Evolutionary conservation across 345 rosid species (phyloP), one percentile per base, ranked within the genome.

Genomic region (Aquilaria sinensis): DNA sequence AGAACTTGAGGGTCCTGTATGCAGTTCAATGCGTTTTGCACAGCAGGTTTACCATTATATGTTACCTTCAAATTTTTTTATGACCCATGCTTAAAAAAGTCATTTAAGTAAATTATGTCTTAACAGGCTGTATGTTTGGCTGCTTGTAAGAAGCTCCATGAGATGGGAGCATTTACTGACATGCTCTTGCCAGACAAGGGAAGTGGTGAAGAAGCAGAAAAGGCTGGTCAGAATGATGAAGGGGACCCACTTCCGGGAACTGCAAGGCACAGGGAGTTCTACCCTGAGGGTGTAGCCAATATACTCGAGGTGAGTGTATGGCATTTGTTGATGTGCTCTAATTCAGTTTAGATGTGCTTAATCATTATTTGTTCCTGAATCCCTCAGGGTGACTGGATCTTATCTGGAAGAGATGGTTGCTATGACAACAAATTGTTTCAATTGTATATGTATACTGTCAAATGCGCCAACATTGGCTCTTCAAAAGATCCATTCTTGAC

Each of bases 81-180:
- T 48, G n/a, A 32, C 45, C 52, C 64, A 67, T 43, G 31, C 43
- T 65, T 3, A 37, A 51, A 56, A 63, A 53, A 50, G 56, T 51
- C 58, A 50, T 68, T 43, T 66, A 37, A 49, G 48, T 45, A 63
- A 45, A 70, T 37, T 56, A 68, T 72, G 57, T 61, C 65, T 66
- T 29, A 73, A 77, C 61, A 93, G 97, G 96, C 97, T 77, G 99
- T 90, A 74, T 94, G 99, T 80, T 75, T 94, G 78, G 96, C 90
- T 72, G 99, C 95, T 72, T 90, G 99, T 87, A 94, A 90, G 85
- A 94, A 88, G 80, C 87, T 90, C 73, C 99, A 94, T 70, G 99
- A 94, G 80, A 86, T 94, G 99, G 97, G 96, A 66, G 97, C 96
- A 52, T 94, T 94, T 80, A 94, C 97, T 43, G 97, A 94, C 80